Base-by-base conservation (phyloP, 2,329 filamentous ascomycete genomes). In the Elsinoe necatrix region DNA sequence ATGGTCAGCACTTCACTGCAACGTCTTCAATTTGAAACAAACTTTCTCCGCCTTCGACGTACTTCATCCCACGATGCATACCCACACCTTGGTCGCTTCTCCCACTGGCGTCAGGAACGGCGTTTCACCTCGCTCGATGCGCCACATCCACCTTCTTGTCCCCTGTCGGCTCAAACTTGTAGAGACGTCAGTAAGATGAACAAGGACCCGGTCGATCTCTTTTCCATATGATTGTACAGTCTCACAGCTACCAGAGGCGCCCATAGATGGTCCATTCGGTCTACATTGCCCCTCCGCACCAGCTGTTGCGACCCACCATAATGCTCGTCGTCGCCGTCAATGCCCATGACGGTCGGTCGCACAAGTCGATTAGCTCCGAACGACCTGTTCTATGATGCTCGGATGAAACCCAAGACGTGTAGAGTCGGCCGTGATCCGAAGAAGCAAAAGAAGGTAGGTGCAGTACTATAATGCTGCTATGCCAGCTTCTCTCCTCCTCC, bases 41-140 rank as follows among this genome's bases (percentile, higher is more conserved):
- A 59, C 60, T 47, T 56, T 61, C 23, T 52, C 48, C 48, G 48
- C 48, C 48, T 39, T 34, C 34, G 25, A 52, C 48, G 48, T 39
- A 52, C 48, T 52, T 52, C 29, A 52, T 52, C 48, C 48, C 29
- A 52, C 20, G 25, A 18, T 29, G 34, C 34, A 37, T 52, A 52
- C 29, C 48, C 48, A 37, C 18, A 16, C 31, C 48, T 18, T 16
- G 12, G 16, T 35, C 25, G 23, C 16, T 34, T 20, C 25, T 31
- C 25, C 27, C 48, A 37, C 34, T 39, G 48, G 48, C 48, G 48
- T 50, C 31, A 37, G 31, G 48, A 12, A 52, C 48, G 29, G 48
- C 31, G 48, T 52, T 52, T 52, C 48, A 52, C 34, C 18, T 37
- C 31, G 31, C 29, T 31, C 12, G 16, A 34, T 52, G 48, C 48